Evolutionary conservation across 1,139 yeast species (phyloP), one percentile per base, ranked within the genome.

Genomic region (Hemisphaericaspora subhashii): DNA sequence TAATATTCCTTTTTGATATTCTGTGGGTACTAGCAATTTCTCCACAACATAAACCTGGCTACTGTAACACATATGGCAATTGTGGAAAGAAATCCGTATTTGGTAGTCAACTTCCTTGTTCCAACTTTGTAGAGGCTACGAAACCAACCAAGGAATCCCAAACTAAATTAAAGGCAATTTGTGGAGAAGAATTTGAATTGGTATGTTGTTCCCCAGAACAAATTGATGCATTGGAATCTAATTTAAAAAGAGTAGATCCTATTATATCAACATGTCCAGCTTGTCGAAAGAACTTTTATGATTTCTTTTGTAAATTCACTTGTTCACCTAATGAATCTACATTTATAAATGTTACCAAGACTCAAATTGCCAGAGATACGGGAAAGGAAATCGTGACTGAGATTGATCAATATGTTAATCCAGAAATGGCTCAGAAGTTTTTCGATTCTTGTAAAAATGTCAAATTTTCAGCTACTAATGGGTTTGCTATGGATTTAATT

Each of bases 221-320:
- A 45, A 47, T 72, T 15, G 38, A 47, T 9, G 53, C 52, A 16
- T 57, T 72, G 42, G 67, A 68, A 40, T 47, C 64, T 31, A 86
- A 83, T 55, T 64, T 92, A 42, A 79, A 82, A 50, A 80, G 79
- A 46, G 96, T 86, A 0, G 94, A 85, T 44, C 79, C 88, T 0
- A 62, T 92, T 29, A 84, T 92, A 30, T 79, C 95, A 17, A 86
- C 96, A 4, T 92, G 98, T 58, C 98, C 98, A 1, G 98, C 98
- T 0, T 92, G 98, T 59, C 73, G 78, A 43, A 81, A 80, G 62
- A 92, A 92, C 66, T 90, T 92, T 60, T 80, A 81, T 53, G 86
- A 84, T 52, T 72, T 90, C 51, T 87, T 89, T 56, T 92, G 98
- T 64, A 79, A 83, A 37, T 89, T 92, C 60, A 86, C 96, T 1